Evolutionary conservation across 768 basidiomycete species (phyloP).

Genomic region (Termitomyces sp.): DNA sequence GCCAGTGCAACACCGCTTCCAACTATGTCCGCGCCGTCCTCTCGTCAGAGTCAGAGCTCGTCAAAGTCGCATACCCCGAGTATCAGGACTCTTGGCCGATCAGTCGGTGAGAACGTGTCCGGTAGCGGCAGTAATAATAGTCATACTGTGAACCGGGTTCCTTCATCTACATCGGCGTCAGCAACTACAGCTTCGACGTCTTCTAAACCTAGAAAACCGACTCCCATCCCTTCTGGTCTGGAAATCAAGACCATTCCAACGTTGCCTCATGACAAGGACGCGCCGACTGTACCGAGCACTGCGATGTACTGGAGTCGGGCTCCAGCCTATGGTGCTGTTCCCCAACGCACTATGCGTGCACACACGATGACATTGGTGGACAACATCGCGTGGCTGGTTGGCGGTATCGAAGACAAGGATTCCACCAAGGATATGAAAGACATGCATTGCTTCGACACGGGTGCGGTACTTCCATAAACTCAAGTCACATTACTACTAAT

Average conservation of each 20-base stretch:
- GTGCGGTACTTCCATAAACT: slow-evolving; percentile 30
- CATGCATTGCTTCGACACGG: slow-evolving; percentile 82
- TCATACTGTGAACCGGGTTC: slow-evolving; percentile 10
- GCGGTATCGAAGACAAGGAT: slow-evolving; percentile 82
- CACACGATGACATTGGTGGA: slow-evolving; percentile 86
- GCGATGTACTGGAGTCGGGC: slow-evolving; percentile 86
- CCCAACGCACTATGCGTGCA: slow-evolving; percentile 68
- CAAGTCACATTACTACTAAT: background rate
- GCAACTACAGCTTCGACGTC: slow-evolving; percentile 8
- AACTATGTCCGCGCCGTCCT: slow-evolving; percentile 7
- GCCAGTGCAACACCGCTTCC: slow-evolving; percentile 13
- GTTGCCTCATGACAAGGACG: slow-evolving; percentile 59
- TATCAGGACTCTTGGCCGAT: slow-evolving; percentile 29
- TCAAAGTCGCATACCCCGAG: slow-evolving; percentile 24
- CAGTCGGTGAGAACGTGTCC: slow-evolving; percentile 13
- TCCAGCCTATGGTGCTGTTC: slow-evolving; percentile 69
- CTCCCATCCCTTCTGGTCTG: slow-evolving; percentile 19
- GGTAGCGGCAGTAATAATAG: slow-evolving; percentile 2
- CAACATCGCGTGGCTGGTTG: slow-evolving; percentile 80
- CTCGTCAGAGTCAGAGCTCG: slow-evolving; percentile 6
- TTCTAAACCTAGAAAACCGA: slow-evolving; percentile 19
- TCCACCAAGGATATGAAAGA: slow-evolving; percentile 73
- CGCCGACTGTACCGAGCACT: slow-evolving; percentile 60
- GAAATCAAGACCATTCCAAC: slow-evolving; percentile 49
- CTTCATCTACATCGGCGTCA: slow-evolving; percentile 16